Conservation (phyloP, 306 rosid genomes). For the Malus sylvestris region DNA sequence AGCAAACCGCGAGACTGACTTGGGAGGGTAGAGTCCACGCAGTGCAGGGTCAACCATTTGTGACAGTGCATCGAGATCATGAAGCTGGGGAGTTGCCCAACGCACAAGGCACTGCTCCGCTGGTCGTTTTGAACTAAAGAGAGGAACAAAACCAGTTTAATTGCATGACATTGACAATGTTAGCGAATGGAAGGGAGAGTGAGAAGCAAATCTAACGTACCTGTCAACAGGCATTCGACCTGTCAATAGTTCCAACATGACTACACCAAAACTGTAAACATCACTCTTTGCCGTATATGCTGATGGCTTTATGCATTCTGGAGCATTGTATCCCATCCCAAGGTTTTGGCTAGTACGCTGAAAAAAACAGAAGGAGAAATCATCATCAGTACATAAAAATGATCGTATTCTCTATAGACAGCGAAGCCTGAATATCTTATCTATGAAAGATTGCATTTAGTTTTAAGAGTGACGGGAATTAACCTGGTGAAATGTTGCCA, state of each 20-base stretch:
- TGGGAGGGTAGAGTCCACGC: constrained; percentile 82
- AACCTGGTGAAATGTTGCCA: constrained; percentile 78
- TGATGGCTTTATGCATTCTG: constrained; percentile 66
- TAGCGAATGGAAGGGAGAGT: not conserved
- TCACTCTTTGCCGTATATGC: constrained; percentile 70
- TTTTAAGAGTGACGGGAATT: not conserved
- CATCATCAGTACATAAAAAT: not conserved
- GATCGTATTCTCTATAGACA: not conserved
- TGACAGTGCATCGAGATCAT: constrained; percentile 56
- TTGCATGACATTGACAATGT: not conserved
- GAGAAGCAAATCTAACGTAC: constrained; percentile 23
- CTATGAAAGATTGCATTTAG: not conserved
- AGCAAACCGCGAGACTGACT: constrained; percentile 76
- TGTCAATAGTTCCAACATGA: constrained; percentile 79
- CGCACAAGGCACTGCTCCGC: constrained; percentile 62
- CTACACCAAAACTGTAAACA: constrained; percentile 81
- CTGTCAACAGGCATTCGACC: constrained; percentile 82
- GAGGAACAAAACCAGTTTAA: not conserved
- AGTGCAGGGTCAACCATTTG: constrained; percentile 74
- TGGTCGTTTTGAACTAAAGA: constrained; percentile 47
- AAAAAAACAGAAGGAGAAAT: not conserved
- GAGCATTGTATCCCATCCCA: constrained; percentile 81
- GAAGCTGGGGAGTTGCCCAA: constrained; percentile 86
- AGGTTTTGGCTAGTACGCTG: constrained; percentile 66
- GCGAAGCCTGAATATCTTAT: not conserved